Evolutionary conservation across 2,329 filamentous ascomycete genomes (phyloP).

Genomic region (Aspergillus pseudoterreus): DNA sequence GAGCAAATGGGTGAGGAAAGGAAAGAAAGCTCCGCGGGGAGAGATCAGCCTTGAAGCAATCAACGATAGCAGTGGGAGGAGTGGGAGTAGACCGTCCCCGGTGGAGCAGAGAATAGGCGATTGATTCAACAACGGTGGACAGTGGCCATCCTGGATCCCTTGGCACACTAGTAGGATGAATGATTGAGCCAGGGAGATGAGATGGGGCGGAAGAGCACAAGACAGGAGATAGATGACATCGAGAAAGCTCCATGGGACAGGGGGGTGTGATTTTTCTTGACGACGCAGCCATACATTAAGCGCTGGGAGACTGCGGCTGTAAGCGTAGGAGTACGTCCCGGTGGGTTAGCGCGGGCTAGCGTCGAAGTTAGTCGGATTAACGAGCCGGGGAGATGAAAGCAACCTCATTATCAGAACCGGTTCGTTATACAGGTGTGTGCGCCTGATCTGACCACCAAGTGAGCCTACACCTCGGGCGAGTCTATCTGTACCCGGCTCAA

Average conservation of each 20-base stretch:
- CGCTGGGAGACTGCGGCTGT: constrained; percentile 7
- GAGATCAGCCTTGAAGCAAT: constrained; percentile 6
- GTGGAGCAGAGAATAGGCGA: neutral
- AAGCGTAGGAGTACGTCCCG: constrained; percentile 1
- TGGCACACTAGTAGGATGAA: neutral
- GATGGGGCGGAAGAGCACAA: neutral
- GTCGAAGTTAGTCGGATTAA: constrained; percentile 6
- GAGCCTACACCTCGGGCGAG: neutral
- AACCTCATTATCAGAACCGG: constrained; percentile 9
- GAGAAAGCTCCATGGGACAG: neutral
- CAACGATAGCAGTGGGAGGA: neutral
- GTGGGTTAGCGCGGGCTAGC: constrained; percentile 5
- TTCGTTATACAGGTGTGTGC: neutral
- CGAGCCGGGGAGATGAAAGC: constrained; percentile 5
- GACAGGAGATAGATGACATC: neutral
- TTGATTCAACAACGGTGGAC: neutral
- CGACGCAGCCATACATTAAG: constrained; percentile 4
- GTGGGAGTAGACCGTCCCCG: neutral
- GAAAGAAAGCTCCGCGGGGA: neutral
- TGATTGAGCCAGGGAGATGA: neutral
- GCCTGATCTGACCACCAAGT: constrained; percentile 11
- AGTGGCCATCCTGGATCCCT: constrained; percentile 8
- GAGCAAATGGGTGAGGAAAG: neutral
- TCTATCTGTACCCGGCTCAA: neutral
- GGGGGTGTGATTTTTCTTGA: neutral